Evolutionary conservation across 75 land plant species (phyloP), one percentile per base, ranked within the genome.

Genomic region (Gnetum montanum): DNA sequence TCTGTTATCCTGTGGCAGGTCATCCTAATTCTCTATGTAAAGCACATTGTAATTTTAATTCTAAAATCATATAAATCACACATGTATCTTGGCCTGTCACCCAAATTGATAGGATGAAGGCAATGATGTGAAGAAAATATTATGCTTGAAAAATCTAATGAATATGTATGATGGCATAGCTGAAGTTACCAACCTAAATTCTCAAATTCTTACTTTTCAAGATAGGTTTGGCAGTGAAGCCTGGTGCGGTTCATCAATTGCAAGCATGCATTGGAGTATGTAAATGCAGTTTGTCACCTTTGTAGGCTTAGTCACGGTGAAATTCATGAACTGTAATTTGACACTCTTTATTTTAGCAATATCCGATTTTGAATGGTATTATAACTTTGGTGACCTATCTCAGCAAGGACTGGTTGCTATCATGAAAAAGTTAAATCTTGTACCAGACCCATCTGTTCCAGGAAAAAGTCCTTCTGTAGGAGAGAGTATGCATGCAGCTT

Each of bases 181-280:
- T 50, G 28, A 11, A 10, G 6, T 33, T n/a, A n/a, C 1, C 34
- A 5, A 18, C 0, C 6, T 33, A 20, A 4, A 31, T 52, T 19
- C 3, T 34, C 33, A 52, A 51, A 52, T 31, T 52, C 11, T 33
- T 13, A 5, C 22, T 52, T 34, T 19, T 52, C 25, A 36, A 16
- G 19, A 8, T 52, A 52, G 55, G 55, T 52, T 22, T 52, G 55
- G 55, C 55, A 4, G 8, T 52, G 34, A 52, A 52, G 34, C 55
- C 55, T 10, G 55, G 55, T 31, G 55, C 34, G 19, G 13, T 20
- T 1, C 35, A 52, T 16, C 31, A 52, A 31, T 20, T 52, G 22
- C 55, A 52, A 52, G 13, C 55, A 31, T 33, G 25, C 37, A 12
- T 52, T 52, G 29, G n/a, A 25, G 55, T 52, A 33, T 33, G 51